Conservation (phyloP, 2,329 filamentous ascomycete species). For the Cordyceps cicadae region DNA sequence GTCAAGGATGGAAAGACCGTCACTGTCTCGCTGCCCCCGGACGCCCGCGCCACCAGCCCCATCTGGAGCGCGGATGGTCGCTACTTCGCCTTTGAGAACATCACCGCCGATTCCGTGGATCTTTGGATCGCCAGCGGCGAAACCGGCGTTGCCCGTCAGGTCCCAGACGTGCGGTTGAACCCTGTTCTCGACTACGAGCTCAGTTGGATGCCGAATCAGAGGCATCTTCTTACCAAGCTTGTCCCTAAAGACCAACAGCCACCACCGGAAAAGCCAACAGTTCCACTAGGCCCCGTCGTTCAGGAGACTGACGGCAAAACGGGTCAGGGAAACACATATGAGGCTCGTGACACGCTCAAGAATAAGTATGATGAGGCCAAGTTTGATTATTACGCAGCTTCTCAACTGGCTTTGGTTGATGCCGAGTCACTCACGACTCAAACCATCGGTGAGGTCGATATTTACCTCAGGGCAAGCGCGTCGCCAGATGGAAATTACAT, state of each 20-base stretch:
- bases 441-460: not conserved
- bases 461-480: not conserved
- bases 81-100: conserved; percentile 7
- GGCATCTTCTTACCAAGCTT: conserved; percentile 4
- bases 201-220: conserved; percentile 3
- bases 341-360: conserved; percentile 5
- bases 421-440: not conserved
- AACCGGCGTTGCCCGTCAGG: not conserved
- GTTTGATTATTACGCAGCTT: conserved; percentile 6
- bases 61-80: conserved; percentile 3
- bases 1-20: not conserved
- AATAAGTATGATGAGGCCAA: conserved; percentile 3
- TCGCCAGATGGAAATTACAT: conserved; percentile 6
- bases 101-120: conserved; percentile 5
- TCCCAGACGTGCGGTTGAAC: not conserved
- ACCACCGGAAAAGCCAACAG: not conserved
- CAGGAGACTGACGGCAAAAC: conserved; percentile 5
- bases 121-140: conserved; percentile 3
- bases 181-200: not conserved
- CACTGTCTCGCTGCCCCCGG: not conserved
- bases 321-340: conserved; percentile 6
- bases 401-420: conserved; percentile 4
- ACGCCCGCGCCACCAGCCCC: not conserved
- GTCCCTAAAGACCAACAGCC: not conserved
- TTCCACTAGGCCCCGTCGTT: not conserved